Conservation (phyloP, 306 rosid genomes). For the Vigna radiata region DNA sequence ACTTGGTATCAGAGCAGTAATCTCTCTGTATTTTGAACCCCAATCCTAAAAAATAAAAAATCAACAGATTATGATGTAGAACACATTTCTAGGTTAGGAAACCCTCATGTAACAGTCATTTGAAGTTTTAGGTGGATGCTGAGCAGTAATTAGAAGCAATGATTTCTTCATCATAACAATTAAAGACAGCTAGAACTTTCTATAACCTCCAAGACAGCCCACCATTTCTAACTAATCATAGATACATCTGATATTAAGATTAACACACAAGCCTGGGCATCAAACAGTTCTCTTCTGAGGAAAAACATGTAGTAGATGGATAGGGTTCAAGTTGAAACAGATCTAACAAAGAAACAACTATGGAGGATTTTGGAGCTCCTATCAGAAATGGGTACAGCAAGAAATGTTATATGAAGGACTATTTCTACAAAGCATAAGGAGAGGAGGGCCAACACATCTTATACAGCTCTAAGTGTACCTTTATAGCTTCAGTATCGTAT, state of each 20-base stretch:
- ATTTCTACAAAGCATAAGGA: neutral
- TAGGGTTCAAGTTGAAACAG: constrained; percentile 19
- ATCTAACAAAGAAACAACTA: constrained; percentile 19
- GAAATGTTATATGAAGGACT: neutral
- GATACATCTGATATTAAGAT: constrained; percentile 16
- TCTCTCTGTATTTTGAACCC: neutral
- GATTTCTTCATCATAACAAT: constrained; percentile 10
- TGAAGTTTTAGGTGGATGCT: neutral
- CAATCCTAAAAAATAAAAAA: neutral
- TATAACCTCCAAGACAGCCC: neutral
- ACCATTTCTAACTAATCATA: neutral
- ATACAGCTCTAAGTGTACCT: constrained; percentile 3
- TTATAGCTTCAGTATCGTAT: neutral
- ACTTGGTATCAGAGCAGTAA: neutral
- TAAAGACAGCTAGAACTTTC: neutral
- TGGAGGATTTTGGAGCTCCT: neutral
- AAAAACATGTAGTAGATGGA: neutral
- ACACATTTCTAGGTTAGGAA: neutral
- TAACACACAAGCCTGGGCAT: neutral
- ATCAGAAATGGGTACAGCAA: constrained; percentile 15
- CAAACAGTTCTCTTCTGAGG: constrained; percentile 19
- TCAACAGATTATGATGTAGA: neutral
- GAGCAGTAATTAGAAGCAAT: neutral
- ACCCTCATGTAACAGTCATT: neutral
- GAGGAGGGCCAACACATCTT: neutral